Percentiles rank a stretch among this genome's conserved stretches.
phyloP scores from a whole-genome alignment of 768 basidiomycete species.

The Mycena vitilis region DNA sequence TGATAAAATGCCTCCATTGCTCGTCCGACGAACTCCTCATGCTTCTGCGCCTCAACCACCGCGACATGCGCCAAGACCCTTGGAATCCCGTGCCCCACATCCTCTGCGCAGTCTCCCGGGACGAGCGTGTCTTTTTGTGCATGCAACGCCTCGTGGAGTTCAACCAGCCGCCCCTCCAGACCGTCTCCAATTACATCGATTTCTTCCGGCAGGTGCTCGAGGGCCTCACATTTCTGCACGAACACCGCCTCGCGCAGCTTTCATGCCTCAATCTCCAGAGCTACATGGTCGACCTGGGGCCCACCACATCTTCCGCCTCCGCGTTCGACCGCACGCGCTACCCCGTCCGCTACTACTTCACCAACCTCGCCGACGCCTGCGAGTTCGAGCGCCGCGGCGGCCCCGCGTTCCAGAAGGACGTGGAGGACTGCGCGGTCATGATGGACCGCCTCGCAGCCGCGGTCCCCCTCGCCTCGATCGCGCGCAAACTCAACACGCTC shows the following conservation, averaged over 20 bases:
- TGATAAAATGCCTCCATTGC: conserved; percentile 53
- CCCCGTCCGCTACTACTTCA: conserved; percentile 55
- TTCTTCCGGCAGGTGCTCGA: conserved; percentile 64
- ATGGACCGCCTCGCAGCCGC: conserved; percentile 50
- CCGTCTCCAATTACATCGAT: conserved; percentile 61
- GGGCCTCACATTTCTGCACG: conserved; percentile 62
- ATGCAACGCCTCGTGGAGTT: conserved; percentile 58
- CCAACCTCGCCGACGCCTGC: conserved; percentile 43
- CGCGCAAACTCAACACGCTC: conserved; percentile 54
- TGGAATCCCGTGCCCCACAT: conserved; percentile 67
- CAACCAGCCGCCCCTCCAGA: conserved; percentile 58
- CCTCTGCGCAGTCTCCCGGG: conserved; percentile 55
- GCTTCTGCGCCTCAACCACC: conserved; percentile 56
- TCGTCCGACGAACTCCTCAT: conserved; percentile 54
- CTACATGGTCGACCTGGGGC: conserved; percentile 57
- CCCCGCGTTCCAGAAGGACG: conserved; percentile 49
- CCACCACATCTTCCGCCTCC: conserved; percentile 38
- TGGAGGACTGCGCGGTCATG: conserved; percentile 54
- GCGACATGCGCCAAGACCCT: conserved; percentile 58
- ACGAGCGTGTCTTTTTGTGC: conserved; percentile 55
- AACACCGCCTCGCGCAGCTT: conserved; percentile 54
- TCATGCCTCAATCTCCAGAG: conserved; percentile 48
- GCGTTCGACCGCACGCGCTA: conserved; percentile 50
- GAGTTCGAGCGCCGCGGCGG: conserved; percentile 36
- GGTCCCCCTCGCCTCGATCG: conserved; percentile 47